A percentile compares a stretch with the other conserved stretches of the same genome.
These are phyloP conservation scores for Abrus precatorius DNA, from an alignment of 306 rosid species.

Conservation along the genomic window DNA sequence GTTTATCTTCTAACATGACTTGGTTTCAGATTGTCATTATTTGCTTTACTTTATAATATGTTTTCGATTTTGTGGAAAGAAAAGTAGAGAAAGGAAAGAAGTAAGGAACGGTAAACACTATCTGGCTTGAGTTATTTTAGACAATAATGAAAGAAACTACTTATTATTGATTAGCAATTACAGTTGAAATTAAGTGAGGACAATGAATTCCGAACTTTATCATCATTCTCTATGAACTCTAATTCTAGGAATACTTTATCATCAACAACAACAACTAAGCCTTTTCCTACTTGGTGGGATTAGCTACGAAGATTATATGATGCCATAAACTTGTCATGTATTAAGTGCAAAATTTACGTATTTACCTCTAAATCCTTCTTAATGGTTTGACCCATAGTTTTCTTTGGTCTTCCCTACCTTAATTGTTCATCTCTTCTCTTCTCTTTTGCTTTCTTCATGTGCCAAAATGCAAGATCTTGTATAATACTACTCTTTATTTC, in stretches of 20 bases:
- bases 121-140: conserved; percentile 12
- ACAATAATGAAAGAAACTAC: conserved; percentile 15
- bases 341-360: background rate
- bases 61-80: conserved; percentile 35
- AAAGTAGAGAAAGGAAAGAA: conserved; percentile 34
- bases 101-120: conserved; percentile 8
- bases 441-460: background rate
- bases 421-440: conserved; percentile 7
- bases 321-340: background rate
- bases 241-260: conserved; percentile 6
- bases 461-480: background rate
- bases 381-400: background rate
- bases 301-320: background rate
- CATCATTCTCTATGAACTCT: conserved; percentile 13
- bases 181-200: conserved; percentile 2
- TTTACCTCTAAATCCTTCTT: background rate
- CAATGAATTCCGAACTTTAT: conserved; percentile 8
- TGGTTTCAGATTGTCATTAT: conserved; percentile 34
- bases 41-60: conserved; percentile 20
- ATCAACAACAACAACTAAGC: background rate
- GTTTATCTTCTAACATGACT: conserved; percentile 36
- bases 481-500: background rate
- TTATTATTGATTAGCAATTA: conserved; percentile 30
- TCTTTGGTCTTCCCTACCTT: background rate
- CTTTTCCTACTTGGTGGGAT: background rate